Conservation (phyloP, 2,329 filamentous ascomycete genomes). For the Leptographium radiaticola region DNA sequence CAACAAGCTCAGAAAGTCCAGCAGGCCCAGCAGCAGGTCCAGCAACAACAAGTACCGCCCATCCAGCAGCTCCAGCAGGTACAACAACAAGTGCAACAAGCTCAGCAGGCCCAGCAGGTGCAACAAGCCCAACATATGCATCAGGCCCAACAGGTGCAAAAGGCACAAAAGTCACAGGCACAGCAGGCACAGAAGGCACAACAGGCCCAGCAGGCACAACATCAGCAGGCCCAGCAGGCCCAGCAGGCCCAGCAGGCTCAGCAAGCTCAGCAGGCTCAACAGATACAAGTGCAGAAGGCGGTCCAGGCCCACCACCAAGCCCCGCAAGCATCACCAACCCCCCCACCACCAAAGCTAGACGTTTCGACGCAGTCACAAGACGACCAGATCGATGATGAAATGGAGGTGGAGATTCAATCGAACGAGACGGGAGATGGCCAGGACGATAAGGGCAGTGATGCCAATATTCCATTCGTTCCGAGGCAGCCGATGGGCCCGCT, state of each 20-base stretch:
- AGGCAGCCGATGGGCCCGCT: conserved; percentile 42
- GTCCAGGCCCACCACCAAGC: conserved; percentile 14
- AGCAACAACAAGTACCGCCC: conserved; percentile 6
- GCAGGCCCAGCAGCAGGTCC: conserved; percentile 12
- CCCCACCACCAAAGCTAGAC: conserved; percentile 13
- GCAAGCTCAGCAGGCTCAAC: conserved; percentile 2
- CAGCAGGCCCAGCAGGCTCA: conserved; percentile 1
- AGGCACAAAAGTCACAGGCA: conserved; percentile 18
- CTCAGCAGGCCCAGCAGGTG: conserved; percentile 1
- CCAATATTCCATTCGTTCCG: conserved; percentile 32
- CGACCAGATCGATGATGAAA: conserved; percentile 30
- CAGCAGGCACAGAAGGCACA: conserved; percentile 15
- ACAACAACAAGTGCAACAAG: conserved; percentile 11
- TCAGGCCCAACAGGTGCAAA: conserved; percentile 8
- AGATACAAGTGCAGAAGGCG: conserved; percentile 5
- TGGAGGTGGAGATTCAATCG: conserved; percentile 33
- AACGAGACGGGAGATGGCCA: conserved; percentile 16
- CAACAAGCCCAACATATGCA: conserved; percentile 13
- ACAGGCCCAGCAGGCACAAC: conserved; percentile 7
- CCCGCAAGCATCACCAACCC: conserved; percentile 13
- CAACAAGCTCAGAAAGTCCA: conserved; percentile 14
- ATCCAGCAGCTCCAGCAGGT: conserved; percentile 6
- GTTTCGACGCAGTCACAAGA: conserved; percentile 18
- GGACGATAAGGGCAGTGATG: conserved; percentile 19
- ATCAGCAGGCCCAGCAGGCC: neutral